Evolutionary conservation across 2,329 filamentous ascomycete species (phyloP).

Genomic region (Nakataea oryzae): DNA sequence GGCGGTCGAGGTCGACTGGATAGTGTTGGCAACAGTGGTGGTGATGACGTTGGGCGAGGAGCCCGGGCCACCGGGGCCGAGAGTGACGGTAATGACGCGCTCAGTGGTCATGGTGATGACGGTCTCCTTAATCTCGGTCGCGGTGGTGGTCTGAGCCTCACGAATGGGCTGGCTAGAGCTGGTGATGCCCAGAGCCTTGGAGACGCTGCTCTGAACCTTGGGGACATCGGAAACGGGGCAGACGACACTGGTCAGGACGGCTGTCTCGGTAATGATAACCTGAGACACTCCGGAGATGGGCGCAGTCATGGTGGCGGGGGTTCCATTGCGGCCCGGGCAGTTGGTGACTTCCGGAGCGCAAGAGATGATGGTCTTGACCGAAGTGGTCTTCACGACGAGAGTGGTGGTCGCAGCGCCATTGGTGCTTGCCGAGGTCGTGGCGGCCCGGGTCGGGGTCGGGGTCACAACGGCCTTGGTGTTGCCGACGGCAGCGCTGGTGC

Average conservation of each 20-base stretch:
- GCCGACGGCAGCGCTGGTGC: conserved; percentile 13
- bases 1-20: conserved; percentile 14
- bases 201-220: conserved; percentile 25
- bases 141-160: conserved; percentile 15
- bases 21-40: conserved; percentile 14
- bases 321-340: conserved; percentile 13
- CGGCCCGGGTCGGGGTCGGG: conserved; percentile 1
- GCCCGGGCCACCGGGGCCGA: conserved; percentile 8
- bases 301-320: conserved; percentile 25
- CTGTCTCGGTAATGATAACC: conserved; percentile 25
- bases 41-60: conserved; percentile 10
- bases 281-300: conserved; percentile 17
- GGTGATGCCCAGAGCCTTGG: conserved; percentile 11
- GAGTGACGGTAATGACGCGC: conserved; percentile 11
- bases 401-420: conserved; percentile 1
- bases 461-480: conserved; percentile 26
- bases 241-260: conserved; percentile 26
- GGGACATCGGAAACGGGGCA: conserved; percentile 29
- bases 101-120: conserved; percentile 14
- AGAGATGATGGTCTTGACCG: conserved; percentile 23
- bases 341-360: conserved; percentile 11
- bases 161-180: conserved; percentile 15
- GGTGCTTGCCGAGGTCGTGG: not conserved
- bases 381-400: conserved; percentile 25
- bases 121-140: conserved; percentile 25